phyloP scores from a whole-genome alignment of 495 filamentous ascomycete species.

The Xylaria grammica region DNA sequence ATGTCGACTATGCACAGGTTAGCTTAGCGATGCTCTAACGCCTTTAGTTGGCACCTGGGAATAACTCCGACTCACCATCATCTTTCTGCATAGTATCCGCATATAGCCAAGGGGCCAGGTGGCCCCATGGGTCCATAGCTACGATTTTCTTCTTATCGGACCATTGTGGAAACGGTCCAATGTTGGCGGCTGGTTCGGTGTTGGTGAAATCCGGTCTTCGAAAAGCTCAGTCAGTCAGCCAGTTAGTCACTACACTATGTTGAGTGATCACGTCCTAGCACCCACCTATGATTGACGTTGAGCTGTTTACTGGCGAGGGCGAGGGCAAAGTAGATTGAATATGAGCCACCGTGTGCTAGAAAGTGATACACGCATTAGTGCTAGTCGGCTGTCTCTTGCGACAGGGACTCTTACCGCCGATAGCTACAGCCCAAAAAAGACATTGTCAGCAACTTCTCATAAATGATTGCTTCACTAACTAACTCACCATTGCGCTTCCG shows the following conservation, averaged over 20 bases:
- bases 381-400: not conserved
- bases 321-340: conserved; percentile 94
- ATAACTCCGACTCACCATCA: conserved; percentile 45
- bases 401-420: conserved; percentile 52
- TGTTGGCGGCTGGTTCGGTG: conserved; percentile 85
- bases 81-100: conserved; percentile 70
- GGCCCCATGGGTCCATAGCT: conserved; percentile 94
- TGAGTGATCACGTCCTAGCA: conserved; percentile 1
- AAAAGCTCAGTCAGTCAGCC: conserved; percentile 22
- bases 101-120: conserved; percentile 84
- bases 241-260: not conserved
- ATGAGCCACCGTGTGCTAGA: conserved; percentile 93
- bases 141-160: conserved; percentile 92
- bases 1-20: conserved; percentile 68
- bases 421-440: conserved; percentile 34
- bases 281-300: conserved; percentile 72
- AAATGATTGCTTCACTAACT: not conserved
- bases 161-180: conserved; percentile 91
- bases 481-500: conserved; percentile 82
- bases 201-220: conserved; percentile 85
- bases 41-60: not conserved
- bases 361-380: not conserved
- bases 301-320: conserved; percentile 92
- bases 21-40: conserved; percentile 25
- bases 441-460: conserved; percentile 24